phyloP scores from a whole-genome alignment of 345 rosid genomes.

The Aegle marmelos region DNA sequence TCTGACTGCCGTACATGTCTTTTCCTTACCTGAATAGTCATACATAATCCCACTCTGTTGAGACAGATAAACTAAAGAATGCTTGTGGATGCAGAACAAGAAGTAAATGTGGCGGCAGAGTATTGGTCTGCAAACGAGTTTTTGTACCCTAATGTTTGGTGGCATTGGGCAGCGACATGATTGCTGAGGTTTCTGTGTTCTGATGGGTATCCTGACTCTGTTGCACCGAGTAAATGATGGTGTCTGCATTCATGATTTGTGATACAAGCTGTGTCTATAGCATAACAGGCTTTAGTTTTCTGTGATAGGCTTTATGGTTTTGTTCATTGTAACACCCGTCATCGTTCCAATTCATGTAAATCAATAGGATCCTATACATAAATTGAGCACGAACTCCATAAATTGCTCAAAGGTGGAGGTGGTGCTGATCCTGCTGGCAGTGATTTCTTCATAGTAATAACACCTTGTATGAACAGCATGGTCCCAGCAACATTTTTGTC shows the following conservation, averaged over 20 bases:
- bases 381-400: background rate
- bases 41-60: background rate
- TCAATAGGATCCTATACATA: background rate
- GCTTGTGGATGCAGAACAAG: conserved; percentile 41
- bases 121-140: background rate
- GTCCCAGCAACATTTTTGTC: background rate
- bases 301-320: background rate
- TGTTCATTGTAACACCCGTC: background rate
- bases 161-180: background rate
- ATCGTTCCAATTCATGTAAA: background rate
- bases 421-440: background rate
- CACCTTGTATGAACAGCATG: background rate
- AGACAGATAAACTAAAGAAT: background rate
- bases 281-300: background rate
- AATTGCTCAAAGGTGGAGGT: background rate
- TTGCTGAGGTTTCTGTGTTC: background rate
- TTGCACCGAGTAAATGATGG: background rate
- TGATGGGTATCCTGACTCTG: background rate
- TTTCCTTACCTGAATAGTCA: background rate
- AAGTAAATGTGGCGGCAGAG: conserved; percentile 15
- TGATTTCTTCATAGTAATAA: background rate
- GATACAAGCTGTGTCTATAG: background rate
- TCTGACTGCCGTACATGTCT: too few species aligned
- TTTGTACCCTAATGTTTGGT: background rate
- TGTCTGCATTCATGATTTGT: background rate